phyloP scores from a whole-genome alignment of 169 alveolate genomes.

The Eimeria praecox region DNA sequence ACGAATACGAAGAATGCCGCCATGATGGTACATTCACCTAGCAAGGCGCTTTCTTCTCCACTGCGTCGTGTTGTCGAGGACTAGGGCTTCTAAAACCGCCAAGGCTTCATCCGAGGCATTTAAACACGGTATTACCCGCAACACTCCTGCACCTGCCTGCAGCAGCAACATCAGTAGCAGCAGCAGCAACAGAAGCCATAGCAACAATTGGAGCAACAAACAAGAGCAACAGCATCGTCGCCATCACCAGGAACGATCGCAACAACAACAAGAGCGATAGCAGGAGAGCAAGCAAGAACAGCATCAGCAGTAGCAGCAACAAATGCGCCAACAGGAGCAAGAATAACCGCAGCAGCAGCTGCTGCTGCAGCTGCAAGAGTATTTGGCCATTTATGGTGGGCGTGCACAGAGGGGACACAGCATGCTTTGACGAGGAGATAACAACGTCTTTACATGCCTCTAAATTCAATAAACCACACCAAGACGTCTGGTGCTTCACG shows the following conservation, averaged over 20 bases:
- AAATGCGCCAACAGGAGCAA: not conserved
- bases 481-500: not conserved
- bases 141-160: slow-evolving; percentile 64
- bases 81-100: slow-evolving; percentile 17
- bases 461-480: not conserved
- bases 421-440: not conserved
- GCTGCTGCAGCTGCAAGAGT: no score
- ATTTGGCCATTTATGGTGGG: no score
- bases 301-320: not conserved
- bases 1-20: not conserved
- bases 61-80: not conserved
- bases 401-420: not conserved
- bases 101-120: slow-evolving; percentile 68
- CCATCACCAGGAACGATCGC: not conserved
- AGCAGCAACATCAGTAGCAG: not conserved
- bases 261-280: not conserved
- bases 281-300: not conserved
- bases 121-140: slow-evolving; percentile 63
- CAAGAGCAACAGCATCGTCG: not conserved
- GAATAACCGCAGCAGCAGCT: not conserved
- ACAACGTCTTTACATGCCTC: not conserved
- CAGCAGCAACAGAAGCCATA: not conserved
- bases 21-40: not conserved
- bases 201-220: not conserved
- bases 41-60: slow-evolving; percentile 7